Percentiles rank a stretch among this genome's conserved stretches.
Evolutionary conservation across 2,329 filamentous ascomycete genomes (phyloP).

Genomic region (Dothideomycetes sp.): DNA sequence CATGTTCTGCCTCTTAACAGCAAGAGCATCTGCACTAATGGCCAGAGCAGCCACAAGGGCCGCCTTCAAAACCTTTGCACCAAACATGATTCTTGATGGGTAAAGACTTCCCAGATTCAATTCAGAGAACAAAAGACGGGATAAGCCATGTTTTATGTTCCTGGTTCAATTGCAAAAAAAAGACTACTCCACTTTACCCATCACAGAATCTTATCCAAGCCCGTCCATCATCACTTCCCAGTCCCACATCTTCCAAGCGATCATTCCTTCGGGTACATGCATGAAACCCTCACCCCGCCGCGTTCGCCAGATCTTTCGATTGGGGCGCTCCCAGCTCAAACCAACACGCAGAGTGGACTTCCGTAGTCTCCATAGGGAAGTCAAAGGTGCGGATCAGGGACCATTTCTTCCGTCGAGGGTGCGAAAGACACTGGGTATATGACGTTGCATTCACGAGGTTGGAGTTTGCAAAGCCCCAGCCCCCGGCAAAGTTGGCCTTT

Average conservation of each 20-base stretch:
- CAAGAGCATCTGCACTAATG: constrained; percentile 24
- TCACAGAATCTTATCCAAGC: too few relatives aligned
- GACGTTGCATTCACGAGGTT: too few relatives aligned
- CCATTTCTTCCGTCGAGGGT: constrained; percentile 2
- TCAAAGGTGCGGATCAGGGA: constrained; percentile 11
- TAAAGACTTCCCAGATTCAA: background rate
- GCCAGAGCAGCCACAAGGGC: constrained; percentile 13
- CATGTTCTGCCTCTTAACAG: constrained; percentile 36
- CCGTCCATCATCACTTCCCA: too few relatives aligned
- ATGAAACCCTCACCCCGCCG: too few relatives aligned
- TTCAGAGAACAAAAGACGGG: background rate
- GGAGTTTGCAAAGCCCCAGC: too few relatives aligned
- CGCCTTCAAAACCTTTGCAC: constrained; percentile 14
- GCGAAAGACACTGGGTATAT: too few relatives aligned
- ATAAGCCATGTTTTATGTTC: background rate
- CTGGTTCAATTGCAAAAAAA: too few relatives aligned
- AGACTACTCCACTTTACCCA: too few relatives aligned
- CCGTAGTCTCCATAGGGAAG: constrained; percentile 8
- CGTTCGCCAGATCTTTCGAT: too few relatives aligned
- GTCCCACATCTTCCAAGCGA: too few relatives aligned
- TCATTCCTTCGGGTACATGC: too few relatives aligned
- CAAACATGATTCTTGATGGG: constrained; percentile 13
- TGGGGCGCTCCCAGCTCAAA: constrained; percentile 9
- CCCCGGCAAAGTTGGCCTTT: too few relatives aligned
- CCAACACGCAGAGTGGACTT: constrained; percentile 4